Evolutionary conservation across 2,329 filamentous ascomycete genomes (phyloP).

Genomic region (Endothia cerciana): DNA sequence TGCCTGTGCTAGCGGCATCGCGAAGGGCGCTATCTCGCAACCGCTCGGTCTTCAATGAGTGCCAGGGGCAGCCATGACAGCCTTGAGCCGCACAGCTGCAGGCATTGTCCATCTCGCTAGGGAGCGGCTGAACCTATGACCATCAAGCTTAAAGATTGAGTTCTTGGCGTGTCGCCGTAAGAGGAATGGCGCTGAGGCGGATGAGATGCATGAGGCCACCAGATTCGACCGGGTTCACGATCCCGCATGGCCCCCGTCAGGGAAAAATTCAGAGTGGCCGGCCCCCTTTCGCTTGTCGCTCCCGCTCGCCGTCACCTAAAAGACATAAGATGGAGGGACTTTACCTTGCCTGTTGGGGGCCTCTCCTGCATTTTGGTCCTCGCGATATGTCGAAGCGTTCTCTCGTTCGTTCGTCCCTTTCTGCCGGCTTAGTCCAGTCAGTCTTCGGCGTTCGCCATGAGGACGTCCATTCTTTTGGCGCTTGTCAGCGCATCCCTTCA

Average conservation of each 20-base stretch:
- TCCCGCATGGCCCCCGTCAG: slow-evolving; percentile 16
- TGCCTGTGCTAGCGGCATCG: background rate
- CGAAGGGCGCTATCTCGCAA: background rate
- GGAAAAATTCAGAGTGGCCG: background rate
- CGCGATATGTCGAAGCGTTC: background rate
- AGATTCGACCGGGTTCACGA: slow-evolving; percentile 15
- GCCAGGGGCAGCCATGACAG: background rate
- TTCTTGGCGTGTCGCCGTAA: slow-evolving; percentile 17
- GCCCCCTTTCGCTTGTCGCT: background rate
- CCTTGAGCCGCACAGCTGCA: background rate
- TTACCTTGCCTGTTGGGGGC: background rate
- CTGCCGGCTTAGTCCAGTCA: background rate
- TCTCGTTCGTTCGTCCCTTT: background rate
- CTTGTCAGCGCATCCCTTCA: slow-evolving; percentile 15
- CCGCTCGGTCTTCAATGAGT: background rate
- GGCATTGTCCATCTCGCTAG: slow-evolving; percentile 23
- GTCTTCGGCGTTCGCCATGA: slow-evolving; percentile 27
- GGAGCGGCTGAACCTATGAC: slow-evolving; percentile 11
- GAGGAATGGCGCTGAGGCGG: slow-evolving; percentile 10
- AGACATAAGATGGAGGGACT: slow-evolving; percentile 11
- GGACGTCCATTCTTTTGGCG: slow-evolving; percentile 20
- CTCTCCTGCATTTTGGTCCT: background rate
- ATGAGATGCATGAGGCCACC: slow-evolving; percentile 4
- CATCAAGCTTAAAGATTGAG: slow-evolving; percentile 26
- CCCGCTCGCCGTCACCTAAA: background rate